phyloP scores from a whole-genome alignment of 148 eudicot genomes.

The Fagopyrum tataricum region DNA sequence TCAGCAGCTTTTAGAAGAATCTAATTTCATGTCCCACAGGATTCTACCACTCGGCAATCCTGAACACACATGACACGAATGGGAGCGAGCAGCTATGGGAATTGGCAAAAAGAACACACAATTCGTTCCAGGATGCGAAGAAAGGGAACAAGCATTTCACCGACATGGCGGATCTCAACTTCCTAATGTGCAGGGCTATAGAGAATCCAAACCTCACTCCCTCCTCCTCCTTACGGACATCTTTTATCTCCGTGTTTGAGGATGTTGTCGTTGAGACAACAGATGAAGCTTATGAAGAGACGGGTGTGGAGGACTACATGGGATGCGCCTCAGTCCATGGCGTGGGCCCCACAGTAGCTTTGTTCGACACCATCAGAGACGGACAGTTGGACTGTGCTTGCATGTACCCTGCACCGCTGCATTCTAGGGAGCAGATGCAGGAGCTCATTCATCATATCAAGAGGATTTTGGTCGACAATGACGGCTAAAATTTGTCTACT shows the following conservation, averaged over 20 bases:
- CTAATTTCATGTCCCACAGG: constrained; percentile 30
- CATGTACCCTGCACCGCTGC: constrained; percentile 76
- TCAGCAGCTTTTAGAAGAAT: neutral
- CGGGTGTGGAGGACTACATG: constrained; percentile 59
- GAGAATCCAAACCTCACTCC: constrained; percentile 91
- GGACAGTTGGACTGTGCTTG: constrained; percentile 70
- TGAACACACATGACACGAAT: constrained; percentile 60
- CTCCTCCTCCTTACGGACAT: constrained; percentile 63
- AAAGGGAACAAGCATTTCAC: constrained; percentile 69
- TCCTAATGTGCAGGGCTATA: constrained; percentile 84
- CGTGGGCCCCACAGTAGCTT: constrained; percentile 68
- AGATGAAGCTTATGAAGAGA: constrained; percentile 17
- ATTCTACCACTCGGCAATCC: constrained; percentile 79
- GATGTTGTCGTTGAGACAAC: constrained; percentile 48
- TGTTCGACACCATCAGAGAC: constrained; percentile 65
- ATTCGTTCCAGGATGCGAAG: constrained; percentile 47
- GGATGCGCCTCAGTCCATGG: constrained; percentile 88
- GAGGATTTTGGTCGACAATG: constrained; percentile 30
- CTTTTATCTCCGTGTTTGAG: constrained; percentile 76
- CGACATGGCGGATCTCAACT: constrained; percentile 84
- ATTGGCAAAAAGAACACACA: constrained; percentile 51
- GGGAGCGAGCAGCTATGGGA: constrained; percentile 78
- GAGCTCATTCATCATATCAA: constrained; percentile 52
- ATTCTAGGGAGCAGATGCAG: constrained; percentile 82
- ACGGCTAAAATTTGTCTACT: constrained; percentile 17